A percentile compares a stretch with the other conserved stretches of the same genome.
Conservation (phyloP, 2,329 filamentous ascomycete genomes). For the Capronia americana region DNA sequence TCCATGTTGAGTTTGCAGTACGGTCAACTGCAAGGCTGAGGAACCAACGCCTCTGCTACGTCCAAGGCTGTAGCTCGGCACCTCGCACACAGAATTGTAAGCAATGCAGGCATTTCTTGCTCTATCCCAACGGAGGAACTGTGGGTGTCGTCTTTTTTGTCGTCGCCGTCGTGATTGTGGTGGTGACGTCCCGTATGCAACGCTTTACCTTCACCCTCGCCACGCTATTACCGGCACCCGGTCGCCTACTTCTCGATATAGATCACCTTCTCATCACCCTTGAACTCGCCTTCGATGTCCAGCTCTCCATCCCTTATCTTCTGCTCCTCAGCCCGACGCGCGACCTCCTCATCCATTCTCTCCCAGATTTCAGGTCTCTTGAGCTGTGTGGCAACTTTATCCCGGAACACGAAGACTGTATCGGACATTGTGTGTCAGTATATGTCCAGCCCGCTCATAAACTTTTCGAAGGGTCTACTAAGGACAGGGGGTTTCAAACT, state of each 20-base stretch:
- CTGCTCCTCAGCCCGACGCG: constrained; percentile 24
- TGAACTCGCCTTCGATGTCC: constrained; percentile 18
- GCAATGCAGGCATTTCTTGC: too few relatives aligned
- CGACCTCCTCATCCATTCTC: constrained; percentile 31
- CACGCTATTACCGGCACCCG: background rate
- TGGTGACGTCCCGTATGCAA: background rate
- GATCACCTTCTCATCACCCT: constrained; percentile 20
- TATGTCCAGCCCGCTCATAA: background rate
- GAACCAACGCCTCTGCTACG: too few relatives aligned
- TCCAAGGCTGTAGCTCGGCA: too few relatives aligned
- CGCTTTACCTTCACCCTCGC: background rate
- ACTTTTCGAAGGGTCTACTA: background rate
- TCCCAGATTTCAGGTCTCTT: constrained; percentile 33
- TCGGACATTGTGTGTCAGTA: background rate
- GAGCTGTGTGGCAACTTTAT: constrained; percentile 37
- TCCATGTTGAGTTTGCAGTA: too few relatives aligned
- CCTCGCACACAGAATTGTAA: too few relatives aligned
- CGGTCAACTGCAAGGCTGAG: too few relatives aligned
- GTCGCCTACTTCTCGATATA: constrained; percentile 28
- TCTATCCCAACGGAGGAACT: background rate
- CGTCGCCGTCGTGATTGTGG: background rate
- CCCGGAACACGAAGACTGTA: constrained; percentile 30
- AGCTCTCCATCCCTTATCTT: constrained; percentile 23
- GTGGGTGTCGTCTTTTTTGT: too few relatives aligned
- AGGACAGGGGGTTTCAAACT: background rate